These are phyloP conservation scores for Helicocarpus griseus DNA, from an alignment of 2,329 filamentous ascomycete genomes.

Conservation along the genomic window DNA sequence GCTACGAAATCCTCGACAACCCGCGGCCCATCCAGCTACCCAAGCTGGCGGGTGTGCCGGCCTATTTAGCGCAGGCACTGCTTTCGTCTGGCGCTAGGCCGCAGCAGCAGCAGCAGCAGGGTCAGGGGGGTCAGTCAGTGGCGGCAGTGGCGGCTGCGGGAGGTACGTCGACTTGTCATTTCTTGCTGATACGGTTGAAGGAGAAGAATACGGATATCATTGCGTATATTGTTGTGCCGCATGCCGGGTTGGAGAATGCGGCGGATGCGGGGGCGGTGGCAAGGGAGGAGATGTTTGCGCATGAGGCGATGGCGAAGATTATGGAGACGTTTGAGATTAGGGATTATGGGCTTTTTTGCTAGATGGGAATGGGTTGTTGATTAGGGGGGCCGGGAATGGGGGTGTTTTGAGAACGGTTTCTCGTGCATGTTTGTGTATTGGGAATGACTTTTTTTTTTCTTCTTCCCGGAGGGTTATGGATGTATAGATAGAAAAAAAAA, in stretches of 20 bases:
- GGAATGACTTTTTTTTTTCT: not conserved
- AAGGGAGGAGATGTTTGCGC: slow-evolving; percentile 50
- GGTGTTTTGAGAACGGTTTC: too few relatives aligned
- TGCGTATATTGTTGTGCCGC: slow-evolving; percentile 79
- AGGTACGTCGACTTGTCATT: slow-evolving; percentile 50
- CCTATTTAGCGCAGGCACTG: slow-evolving; percentile 11
- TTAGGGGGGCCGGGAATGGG: not conserved
- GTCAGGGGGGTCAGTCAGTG: not conserved
- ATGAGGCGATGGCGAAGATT: slow-evolving; percentile 37
- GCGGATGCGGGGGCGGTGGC: slow-evolving; percentile 60
- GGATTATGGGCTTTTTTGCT: slow-evolving; percentile 36
- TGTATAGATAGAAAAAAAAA: not conserved
- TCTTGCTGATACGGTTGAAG: slow-evolving; percentile 68
- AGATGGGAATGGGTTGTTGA: not conserved
- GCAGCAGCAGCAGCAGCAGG: not conserved
- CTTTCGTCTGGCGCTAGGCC: slow-evolving; percentile 13
- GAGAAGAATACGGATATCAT: slow-evolving; percentile 69
- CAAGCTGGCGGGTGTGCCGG: slow-evolving; percentile 28
- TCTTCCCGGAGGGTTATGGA: not conserved
- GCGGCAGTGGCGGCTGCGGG: slow-evolving; percentile 3
- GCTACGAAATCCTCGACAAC: slow-evolving; percentile 57
- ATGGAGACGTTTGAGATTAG: slow-evolving; percentile 66
- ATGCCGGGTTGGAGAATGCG: slow-evolving; percentile 62
- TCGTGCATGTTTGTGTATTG: not conserved
- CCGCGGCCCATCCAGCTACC: slow-evolving; percentile 50